Conservation (phyloP, 179 eudicot species). For the Spergularia azorica region DNA sequence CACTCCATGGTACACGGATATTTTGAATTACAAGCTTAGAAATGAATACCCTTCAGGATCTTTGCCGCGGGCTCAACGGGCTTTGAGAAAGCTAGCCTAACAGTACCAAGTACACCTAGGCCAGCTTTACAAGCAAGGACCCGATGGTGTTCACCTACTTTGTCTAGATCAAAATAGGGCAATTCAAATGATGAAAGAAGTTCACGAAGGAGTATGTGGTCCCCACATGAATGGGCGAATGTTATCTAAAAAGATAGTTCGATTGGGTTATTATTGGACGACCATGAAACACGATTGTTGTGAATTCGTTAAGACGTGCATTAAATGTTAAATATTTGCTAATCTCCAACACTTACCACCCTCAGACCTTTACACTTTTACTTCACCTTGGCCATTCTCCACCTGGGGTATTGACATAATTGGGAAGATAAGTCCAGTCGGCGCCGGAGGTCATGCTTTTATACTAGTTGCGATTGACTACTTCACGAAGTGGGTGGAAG, state of each 20-base stretch:
- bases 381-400: slow-evolving; percentile 9
- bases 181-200: background rate
- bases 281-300: slow-evolving; percentile 3
- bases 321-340: background rate
- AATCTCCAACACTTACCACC: background rate
- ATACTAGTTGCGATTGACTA: slow-evolving; percentile 15
- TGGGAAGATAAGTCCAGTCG: background rate
- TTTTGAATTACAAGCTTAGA: background rate
- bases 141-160: background rate
- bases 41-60: background rate
- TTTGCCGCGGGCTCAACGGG: background rate
- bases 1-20: background rate
- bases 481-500: slow-evolving; percentile 19
- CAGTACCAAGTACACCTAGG: background rate
- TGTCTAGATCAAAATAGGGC: background rate
- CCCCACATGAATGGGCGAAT: background rate
- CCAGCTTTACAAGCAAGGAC: background rate
- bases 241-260: background rate
- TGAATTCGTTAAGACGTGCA: background rate
- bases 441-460: background rate
- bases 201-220: background rate
- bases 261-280: background rate
- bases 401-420: slow-evolving; percentile 21
- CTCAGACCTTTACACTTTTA: background rate
- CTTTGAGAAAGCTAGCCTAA: background rate